Evolutionary conservation across 495 filamentous ascomycete species (phyloP).

Genomic region (Aspergillus steynii): DNA sequence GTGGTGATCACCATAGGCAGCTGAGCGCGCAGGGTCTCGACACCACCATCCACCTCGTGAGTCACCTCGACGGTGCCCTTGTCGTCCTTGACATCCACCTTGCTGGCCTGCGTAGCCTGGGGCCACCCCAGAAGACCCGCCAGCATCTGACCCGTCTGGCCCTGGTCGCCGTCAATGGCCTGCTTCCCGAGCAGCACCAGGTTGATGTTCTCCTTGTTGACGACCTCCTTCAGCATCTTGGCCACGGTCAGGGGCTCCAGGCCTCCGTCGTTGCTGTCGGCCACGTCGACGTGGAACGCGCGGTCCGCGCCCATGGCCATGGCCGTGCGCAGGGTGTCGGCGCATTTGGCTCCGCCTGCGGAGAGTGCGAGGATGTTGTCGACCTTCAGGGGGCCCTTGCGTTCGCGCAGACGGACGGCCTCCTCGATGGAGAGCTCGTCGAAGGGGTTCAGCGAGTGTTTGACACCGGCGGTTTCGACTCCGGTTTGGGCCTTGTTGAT

Average conservation of each 20-base stretch:
- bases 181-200: slow-evolving; percentile 94
- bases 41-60: slow-evolving; percentile 92
- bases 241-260: slow-evolving; percentile 91
- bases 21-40: slow-evolving; percentile 81
- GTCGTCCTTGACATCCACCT: slow-evolving; percentile 68
- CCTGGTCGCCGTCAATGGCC: slow-evolving; percentile 94
- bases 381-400: slow-evolving; percentile 60
- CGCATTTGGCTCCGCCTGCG: slow-evolving; percentile 82
- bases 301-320: slow-evolving; percentile 99
- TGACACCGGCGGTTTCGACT: slow-evolving; percentile 87
- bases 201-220: slow-evolving; percentile 80
- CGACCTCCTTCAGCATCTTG: slow-evolving; percentile 79
- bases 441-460: slow-evolving; percentile 98
- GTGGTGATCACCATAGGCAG: slow-evolving; percentile 93
- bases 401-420: slow-evolving; percentile 88
- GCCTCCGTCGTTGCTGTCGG: slow-evolving; percentile 47
- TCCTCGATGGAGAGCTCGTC: slow-evolving; percentile 98
- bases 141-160: slow-evolving; percentile 98
- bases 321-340: slow-evolving; percentile 86
- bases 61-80: slow-evolving; percentile 65
- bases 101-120: slow-evolving; percentile 89
- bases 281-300: slow-evolving; percentile 77
- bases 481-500: slow-evolving; percentile 95
- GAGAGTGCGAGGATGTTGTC: slow-evolving; percentile 87
- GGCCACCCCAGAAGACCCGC: slow-evolving; percentile 89